Evolutionary conservation across 495 filamentous ascomycete genomes (phyloP), one percentile per base, ranked within the genome.

Genomic region (Penicillium simplicissimum): DNA sequence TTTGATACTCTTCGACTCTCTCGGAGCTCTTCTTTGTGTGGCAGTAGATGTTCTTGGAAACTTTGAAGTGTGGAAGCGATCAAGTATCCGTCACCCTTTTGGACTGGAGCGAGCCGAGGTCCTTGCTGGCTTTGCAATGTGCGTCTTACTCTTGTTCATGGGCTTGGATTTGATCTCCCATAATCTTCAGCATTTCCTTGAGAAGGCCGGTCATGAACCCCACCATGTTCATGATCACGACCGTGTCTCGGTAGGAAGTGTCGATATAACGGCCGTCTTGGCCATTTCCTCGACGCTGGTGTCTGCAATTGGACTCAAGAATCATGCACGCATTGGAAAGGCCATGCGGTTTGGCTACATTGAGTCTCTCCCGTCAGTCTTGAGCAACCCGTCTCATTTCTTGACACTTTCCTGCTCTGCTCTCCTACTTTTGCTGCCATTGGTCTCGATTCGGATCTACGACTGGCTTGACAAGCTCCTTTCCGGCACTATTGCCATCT

Each of bases 61-160:
- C 74, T 98, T 98, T 66, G 94, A 97, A 70, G 94, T 97, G 4
- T 98, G 96, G 96, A 93, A 91, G 59, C 85, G 95, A 42, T 93
- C 90, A 55, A 93, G 87, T 62, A 90, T 98, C 60, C 87, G 91
- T 4, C 93, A 98, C 75, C 96, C 95, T 6, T 98, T 98, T 71
- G 95, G 90, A 17, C 81, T 97, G 9, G 91, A 96, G 71, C 86
- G 95, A 43, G 90, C 91, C 47, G 95, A 98, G 69, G 93, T 98
- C 1, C 81, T 98, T 3, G 93, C 92, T 48, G 95, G 95, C n/a
- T 97, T 98, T 60, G 95, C 92, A 35, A 93, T 97, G 89, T 93
- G 91, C 58, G 88, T 98, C 15, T 88, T 96, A 48, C 85, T 98
- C 9, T 83, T 96, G 33, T 98, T 98, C 73, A 96, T 97, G 86